phyloP scores from a whole-genome alignment of 2,329 filamentous ascomycete genomes.

The Sclerotiophoma versabilis region DNA sequence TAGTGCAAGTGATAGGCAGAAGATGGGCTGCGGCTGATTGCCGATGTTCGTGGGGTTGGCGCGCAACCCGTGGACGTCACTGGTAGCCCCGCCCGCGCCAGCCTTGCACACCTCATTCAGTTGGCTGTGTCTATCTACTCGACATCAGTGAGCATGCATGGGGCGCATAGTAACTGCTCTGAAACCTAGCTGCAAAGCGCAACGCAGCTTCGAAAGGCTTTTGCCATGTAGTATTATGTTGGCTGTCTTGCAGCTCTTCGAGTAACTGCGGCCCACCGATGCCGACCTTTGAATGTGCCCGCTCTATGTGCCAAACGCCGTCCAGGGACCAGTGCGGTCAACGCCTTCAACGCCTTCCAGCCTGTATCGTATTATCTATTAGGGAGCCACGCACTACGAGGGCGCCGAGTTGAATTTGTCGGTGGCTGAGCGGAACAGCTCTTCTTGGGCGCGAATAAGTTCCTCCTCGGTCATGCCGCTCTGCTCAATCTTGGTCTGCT shows the following conservation, averaged over 20 bases:
- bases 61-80: constrained; percentile 36
- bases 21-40: constrained; percentile 37
- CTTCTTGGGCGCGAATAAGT: constrained; percentile 85
- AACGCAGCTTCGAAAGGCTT: constrained; percentile 1
- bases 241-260: constrained; percentile 4
- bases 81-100: constrained; percentile 15
- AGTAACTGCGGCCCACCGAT: constrained; percentile 2
- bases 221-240: constrained; percentile 5
- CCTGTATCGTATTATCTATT: constrained; percentile 21
- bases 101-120: not conserved
- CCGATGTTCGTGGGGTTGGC: constrained; percentile 35
- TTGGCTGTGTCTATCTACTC: too few species aligned
- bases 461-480: constrained; percentile 93
- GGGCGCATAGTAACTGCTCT: not conserved
- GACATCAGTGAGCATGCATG: not conserved
- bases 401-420: constrained; percentile 70
- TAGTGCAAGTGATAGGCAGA: constrained; percentile 23
- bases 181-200: not conserved
- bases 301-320: constrained; percentile 34
- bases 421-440: constrained; percentile 84
- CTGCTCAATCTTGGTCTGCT: constrained; percentile 95
- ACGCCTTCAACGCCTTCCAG: constrained; percentile 35
- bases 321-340: constrained; percentile 23
- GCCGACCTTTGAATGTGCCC: constrained; percentile 19
- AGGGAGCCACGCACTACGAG: constrained; percentile 37